phyloP scores from a whole-genome alignment of 495 filamentous ascomycete genomes.

The Parachaetomium inaequale region DNA sequence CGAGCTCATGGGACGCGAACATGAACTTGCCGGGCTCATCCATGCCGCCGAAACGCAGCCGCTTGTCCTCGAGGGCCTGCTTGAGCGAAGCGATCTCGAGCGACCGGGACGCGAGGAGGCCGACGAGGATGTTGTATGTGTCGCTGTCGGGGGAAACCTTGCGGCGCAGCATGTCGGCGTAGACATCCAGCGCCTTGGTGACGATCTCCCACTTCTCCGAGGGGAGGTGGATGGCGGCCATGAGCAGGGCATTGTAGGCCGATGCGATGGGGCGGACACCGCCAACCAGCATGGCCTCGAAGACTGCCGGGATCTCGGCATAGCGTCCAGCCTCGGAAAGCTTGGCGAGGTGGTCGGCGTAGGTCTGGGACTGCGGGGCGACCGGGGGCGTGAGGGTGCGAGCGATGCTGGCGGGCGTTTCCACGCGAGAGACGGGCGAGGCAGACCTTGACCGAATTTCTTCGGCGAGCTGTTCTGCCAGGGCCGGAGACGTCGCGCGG shows the following conservation, averaged over 20 bases:
- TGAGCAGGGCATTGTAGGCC: slow-evolving; percentile 85
- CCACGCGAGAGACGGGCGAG: slow-evolving; percentile 39
- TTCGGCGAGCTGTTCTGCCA: slow-evolving; percentile 37
- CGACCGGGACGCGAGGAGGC: slow-evolving; percentile 72
- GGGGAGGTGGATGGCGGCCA: slow-evolving; percentile 73
- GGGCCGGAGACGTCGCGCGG: slow-evolving; percentile 35
- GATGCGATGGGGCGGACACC: slow-evolving; percentile 73
- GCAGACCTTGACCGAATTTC: slow-evolving; percentile 37
- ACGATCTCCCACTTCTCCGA: slow-evolving; percentile 72
- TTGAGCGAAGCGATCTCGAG: slow-evolving; percentile 68
- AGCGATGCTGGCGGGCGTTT: slow-evolving; percentile 40
- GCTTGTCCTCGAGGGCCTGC: slow-evolving; percentile 67
- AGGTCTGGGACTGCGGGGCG: slow-evolving; percentile 59
- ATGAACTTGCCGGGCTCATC: slow-evolving; percentile 85
- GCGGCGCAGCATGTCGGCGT: slow-evolving; percentile 90
- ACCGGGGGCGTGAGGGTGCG: slow-evolving; percentile 45
- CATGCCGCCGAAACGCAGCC: slow-evolving; percentile 76
- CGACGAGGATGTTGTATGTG: slow-evolving; percentile 83
- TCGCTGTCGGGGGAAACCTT: slow-evolving; percentile 74
- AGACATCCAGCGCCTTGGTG: slow-evolving; percentile 87
- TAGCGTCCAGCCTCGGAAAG: slow-evolving; percentile 65
- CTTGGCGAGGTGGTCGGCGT: slow-evolving; percentile 69
- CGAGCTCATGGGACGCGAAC: slow-evolving; percentile 79
- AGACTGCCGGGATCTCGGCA: slow-evolving; percentile 82
- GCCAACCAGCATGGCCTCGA: slow-evolving; percentile 76